Percentiles rank a stretch among this genome's conserved stretches.
phyloP scores from a whole-genome alignment of 2,329 filamentous ascomycete genomes.

The Seiridium unicorne region DNA sequence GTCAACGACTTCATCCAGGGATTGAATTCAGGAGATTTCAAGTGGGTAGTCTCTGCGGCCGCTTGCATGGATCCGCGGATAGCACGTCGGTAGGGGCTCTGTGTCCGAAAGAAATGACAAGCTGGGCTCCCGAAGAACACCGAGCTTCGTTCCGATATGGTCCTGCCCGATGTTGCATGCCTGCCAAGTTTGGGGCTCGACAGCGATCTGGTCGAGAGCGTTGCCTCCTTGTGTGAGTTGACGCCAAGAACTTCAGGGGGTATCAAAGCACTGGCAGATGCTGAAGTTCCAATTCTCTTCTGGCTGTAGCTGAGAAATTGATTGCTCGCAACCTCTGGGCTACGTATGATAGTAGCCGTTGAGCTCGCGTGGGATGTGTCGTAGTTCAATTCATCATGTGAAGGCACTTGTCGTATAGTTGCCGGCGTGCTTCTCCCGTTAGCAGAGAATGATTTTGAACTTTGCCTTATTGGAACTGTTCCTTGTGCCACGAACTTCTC shows the following conservation, averaged over 20 bases:
- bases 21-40: conserved; percentile 27
- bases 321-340: background rate
- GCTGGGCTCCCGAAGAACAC: conserved; percentile 52
- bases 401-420: conserved; percentile 5
- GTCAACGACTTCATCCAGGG: conserved; percentile 40
- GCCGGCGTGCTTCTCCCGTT: background rate
- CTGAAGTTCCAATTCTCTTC: background rate
- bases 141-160: conserved; percentile 41
- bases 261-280: background rate
- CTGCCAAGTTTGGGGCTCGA: conserved; percentile 16
- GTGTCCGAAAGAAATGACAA: conserved; percentile 50
- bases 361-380: background rate
- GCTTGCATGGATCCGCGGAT: conserved; percentile 45
- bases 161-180: background rate
- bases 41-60: conserved; percentile 24
- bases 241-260: background rate
- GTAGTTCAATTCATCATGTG: background rate
- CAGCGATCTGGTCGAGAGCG: conserved; percentile 4
- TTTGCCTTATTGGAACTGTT: conserved; percentile 17
- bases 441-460: conserved; percentile 13
- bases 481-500: conserved; percentile 14
- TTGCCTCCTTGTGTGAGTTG: background rate
- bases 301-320: background rate
- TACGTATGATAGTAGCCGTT: background rate
- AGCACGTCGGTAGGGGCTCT: conserved; percentile 55